A percentile compares a stretch with the other conserved stretches of the same genome.
phyloP scores from a whole-genome alignment of 768 basidiomycete species.

The Lactarius akahatsu region DNA sequence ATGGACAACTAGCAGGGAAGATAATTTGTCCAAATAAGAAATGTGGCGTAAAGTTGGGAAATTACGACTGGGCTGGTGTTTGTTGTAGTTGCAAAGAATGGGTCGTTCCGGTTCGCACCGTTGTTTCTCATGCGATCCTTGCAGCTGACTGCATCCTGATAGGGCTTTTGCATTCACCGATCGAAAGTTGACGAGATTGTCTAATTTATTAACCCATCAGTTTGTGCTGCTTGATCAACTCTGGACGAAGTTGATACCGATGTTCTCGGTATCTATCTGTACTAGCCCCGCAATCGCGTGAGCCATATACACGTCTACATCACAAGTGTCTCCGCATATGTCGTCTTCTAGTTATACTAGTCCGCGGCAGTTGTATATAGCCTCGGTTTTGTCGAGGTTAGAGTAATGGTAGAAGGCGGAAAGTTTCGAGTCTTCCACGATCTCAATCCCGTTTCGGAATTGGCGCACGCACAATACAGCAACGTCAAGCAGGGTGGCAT shows the following conservation, averaged over 20 bases:
- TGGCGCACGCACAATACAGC: no score
- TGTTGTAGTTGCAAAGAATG: conserved; percentile 89
- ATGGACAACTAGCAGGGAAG: conserved; percentile 83
- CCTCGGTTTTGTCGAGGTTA: not conserved
- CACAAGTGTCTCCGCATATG: not conserved
- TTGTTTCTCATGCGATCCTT: not conserved
- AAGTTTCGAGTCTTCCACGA: not conserved
- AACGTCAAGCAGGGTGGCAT: not conserved
- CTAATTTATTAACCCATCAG: conserved; percentile 20
- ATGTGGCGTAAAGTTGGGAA: conserved; percentile 89
- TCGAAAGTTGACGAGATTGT: conserved; percentile 56
- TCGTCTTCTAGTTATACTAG: not conserved
- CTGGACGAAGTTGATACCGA: conserved; percentile 8
- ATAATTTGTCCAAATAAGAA: conserved; percentile 90
- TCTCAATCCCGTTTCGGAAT: not conserved
- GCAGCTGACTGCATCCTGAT: not conserved
- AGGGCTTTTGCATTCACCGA: conserved; percentile 56
- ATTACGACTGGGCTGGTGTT: conserved; percentile 96
- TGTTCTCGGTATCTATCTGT: conserved; percentile 3
- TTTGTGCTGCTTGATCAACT: conserved; percentile 16
- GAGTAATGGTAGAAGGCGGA: not conserved
- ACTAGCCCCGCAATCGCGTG: not conserved
- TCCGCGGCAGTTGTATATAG: not conserved
- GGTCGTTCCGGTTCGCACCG: conserved; percentile 77
- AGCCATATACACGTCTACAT: conserved; percentile 10